Conservation (phyloP, 2,329 filamentous ascomycete species). For the Graphilbum sp. region DNA sequence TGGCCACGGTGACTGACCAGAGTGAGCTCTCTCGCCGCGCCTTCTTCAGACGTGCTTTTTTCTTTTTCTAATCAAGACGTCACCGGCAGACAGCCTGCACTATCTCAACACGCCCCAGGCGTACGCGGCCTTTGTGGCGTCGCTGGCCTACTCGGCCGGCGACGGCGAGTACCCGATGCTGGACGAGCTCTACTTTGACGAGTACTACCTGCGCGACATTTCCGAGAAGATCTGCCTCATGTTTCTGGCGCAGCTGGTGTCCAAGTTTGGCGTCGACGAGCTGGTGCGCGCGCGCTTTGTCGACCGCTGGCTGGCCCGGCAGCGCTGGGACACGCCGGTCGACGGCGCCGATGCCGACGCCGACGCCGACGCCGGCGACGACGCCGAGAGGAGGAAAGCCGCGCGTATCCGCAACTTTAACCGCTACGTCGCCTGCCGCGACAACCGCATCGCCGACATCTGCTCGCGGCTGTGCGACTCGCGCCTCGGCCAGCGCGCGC, state of each 20-base stretch:
- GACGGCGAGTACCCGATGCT: constrained; percentile 34
- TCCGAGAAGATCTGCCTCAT: constrained; percentile 43
- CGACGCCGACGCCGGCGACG: no score
- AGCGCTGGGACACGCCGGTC: constrained; percentile 49
- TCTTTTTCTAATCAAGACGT: constrained; percentile 13
- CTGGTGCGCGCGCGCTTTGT: constrained; percentile 49
- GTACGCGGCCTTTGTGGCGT: constrained; percentile 42
- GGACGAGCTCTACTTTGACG: constrained; percentile 41
- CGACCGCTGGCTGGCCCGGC: constrained; percentile 57
- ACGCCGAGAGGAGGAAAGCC: constrained; percentile 9
- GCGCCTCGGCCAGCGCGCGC: constrained; percentile 31
- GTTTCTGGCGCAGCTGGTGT: constrained; percentile 41
- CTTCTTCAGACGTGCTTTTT: constrained; percentile 7
- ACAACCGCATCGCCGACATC: constrained; percentile 37
- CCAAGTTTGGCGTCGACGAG: constrained; percentile 37
- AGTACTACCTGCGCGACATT: constrained; percentile 45
- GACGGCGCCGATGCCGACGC: no score
- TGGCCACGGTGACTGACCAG: constrained; percentile 37
- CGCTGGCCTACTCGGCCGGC: constrained; percentile 36
- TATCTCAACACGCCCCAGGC: constrained; percentile 32
- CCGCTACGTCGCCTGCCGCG: constrained; percentile 30
- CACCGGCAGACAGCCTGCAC: constrained; percentile 24
- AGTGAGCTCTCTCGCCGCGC: constrained; percentile 17
- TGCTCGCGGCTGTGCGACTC: constrained; percentile 31
- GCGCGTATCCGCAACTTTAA: constrained; percentile 37